Evolutionary conservation across 75 land plant species (phyloP).

Genomic region (Cunninghamia lanceolata): DNA sequence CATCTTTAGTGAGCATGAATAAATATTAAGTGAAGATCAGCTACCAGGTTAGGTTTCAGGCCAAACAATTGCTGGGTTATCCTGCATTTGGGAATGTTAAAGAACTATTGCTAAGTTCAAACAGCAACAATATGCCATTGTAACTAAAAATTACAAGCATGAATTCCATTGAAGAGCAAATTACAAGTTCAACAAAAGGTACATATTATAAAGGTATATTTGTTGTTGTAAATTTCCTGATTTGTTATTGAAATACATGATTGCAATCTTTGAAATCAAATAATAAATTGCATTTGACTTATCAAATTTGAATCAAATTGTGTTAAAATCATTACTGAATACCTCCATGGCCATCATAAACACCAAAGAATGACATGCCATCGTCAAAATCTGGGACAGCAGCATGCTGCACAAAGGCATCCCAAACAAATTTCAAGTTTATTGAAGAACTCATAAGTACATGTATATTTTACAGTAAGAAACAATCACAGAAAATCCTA

Average conservation of each 20-base stretch:
- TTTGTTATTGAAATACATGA: background rate
- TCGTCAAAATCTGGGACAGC: conserved; percentile 36
- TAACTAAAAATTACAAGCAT: background rate
- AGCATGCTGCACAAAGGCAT: conserved; percentile 31
- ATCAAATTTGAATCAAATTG: background rate
- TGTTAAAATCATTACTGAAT: background rate
- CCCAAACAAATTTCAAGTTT: background rate
- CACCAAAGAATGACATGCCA: conserved; percentile 39
- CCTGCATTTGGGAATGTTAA: background rate
- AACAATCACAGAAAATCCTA: background rate
- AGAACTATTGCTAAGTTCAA: background rate
- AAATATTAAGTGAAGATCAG: background rate
- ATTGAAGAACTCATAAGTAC: background rate
- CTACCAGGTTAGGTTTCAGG: background rate
- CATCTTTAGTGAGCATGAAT: background rate
- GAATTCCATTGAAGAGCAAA: background rate
- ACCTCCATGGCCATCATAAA: conserved; percentile 58
- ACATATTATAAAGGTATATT: background rate
- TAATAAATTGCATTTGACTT: background rate
- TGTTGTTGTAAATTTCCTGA: background rate
- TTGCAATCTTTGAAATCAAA: background rate
- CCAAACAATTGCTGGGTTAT: background rate
- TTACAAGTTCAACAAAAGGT: background rate
- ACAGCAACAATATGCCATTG: background rate
- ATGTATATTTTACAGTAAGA: background rate